These are phyloP conservation scores for Hypoxylon cercidicola DNA, from an alignment of 495 filamentous ascomycete species.

Conservation along the genomic window DNA sequence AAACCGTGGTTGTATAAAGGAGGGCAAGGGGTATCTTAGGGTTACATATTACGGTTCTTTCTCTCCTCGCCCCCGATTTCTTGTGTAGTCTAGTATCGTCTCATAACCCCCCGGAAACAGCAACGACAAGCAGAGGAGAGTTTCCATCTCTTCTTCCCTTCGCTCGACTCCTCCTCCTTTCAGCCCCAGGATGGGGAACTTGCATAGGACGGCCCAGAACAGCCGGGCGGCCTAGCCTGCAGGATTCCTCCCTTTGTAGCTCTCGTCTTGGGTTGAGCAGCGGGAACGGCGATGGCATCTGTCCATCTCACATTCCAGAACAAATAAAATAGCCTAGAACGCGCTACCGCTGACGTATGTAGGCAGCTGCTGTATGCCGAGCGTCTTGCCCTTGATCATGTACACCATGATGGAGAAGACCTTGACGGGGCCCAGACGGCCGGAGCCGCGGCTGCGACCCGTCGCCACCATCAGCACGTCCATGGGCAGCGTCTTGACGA, in stretches of 20 bases:
- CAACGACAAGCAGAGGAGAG: not conserved
- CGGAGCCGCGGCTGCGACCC: conserved; percentile 54
- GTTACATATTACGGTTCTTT: conserved; percentile 25
- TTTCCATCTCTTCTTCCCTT: no score
- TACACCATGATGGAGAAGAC: conserved; percentile 54
- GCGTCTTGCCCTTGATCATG: conserved; percentile 54
- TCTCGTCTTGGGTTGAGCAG: no score
- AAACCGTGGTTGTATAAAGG: conserved; percentile 17
- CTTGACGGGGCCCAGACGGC: conserved; percentile 51
- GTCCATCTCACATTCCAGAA: not conserved
- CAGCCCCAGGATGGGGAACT: no score
- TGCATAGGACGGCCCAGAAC: no score
- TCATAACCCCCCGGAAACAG: no score
- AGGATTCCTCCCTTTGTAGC: no score
- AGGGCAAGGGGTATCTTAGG: conserved; percentile 35
- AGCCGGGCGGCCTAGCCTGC: no score
- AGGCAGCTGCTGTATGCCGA: conserved; percentile 47
- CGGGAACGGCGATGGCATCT: no score
- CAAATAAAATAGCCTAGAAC: conserved; percentile 37
- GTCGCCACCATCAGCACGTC: conserved; percentile 54
- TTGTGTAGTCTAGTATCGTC: no score
- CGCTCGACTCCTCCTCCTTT: no score
- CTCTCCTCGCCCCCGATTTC: not conserved
- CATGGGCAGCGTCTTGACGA: conserved; percentile 54
- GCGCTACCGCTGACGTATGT: conserved; percentile 52